These are phyloP conservation scores for Xylaria sp. DNA, from an alignment of 2,329 filamentous ascomycete species.

Conservation along the genomic window DNA sequence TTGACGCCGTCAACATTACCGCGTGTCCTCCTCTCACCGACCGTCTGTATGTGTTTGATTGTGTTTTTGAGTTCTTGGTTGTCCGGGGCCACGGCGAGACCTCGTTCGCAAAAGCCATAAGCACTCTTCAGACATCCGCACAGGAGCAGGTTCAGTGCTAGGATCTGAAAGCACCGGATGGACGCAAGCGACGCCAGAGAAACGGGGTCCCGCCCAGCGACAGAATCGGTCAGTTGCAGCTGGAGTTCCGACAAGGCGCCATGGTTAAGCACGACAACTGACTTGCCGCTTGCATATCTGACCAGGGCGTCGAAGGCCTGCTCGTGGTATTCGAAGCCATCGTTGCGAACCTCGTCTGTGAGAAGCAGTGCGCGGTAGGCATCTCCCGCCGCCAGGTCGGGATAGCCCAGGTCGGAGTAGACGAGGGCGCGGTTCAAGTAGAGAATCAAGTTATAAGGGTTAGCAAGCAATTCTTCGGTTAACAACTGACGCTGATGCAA, in stretches of 20 bases:
- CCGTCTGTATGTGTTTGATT: constrained; percentile 48
- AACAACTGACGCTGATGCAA: constrained; percentile 51
- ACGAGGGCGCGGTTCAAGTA: constrained; percentile 65
- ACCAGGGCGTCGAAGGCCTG: constrained; percentile 52
- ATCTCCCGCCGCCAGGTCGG: constrained; percentile 83
- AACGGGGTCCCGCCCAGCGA: constrained; percentile 32
- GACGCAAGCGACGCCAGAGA: constrained; percentile 47
- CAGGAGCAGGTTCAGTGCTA: constrained; percentile 54
- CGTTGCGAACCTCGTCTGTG: constrained; percentile 72
- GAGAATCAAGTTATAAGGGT: constrained; percentile 58
- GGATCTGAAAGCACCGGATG: constrained; percentile 54
- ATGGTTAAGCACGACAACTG: constrained; percentile 44
- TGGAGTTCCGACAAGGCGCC: constrained; percentile 37
- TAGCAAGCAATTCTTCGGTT: constrained; percentile 48
- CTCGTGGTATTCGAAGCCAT: constrained; percentile 78
- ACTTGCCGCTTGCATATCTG: constrained; percentile 32
- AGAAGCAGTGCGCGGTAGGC: constrained; percentile 87
- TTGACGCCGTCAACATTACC: constrained; percentile 43
- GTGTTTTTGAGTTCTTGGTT: constrained; percentile 53
- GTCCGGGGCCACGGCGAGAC: constrained; percentile 48
- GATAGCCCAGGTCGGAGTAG: constrained; percentile 73
- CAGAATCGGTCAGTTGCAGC: constrained; percentile 31
- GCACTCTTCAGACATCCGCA: constrained; percentile 66
- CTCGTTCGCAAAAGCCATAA: constrained; percentile 58
- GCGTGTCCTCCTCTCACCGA: constrained; percentile 46